phyloP scores from a whole-genome alignment of 768 basidiomycete species.

The Lanmaoa rubissima region DNA sequence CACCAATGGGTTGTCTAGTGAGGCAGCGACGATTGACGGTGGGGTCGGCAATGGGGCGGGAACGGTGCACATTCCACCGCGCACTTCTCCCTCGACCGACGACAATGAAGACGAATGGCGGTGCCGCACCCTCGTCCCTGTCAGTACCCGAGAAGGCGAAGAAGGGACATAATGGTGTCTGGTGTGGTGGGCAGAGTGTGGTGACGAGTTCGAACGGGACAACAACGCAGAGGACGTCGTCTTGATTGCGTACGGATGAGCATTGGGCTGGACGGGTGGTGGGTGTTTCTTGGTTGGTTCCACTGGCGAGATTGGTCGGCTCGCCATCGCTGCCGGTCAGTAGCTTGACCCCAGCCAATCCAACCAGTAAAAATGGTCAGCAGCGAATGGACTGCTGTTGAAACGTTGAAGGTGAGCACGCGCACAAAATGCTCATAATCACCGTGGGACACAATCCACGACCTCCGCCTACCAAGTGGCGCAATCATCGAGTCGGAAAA shows the following conservation, averaged over 20 bases:
- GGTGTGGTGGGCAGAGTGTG: conserved; percentile 35
- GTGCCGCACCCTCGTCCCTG: conserved; percentile 31
- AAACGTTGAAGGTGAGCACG: neutral
- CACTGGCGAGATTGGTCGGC: conserved; percentile 16
- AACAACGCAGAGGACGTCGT: conserved; percentile 73
- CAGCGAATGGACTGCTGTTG: neutral
- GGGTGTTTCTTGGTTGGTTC: conserved; percentile 17
- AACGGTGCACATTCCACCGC: conserved; percentile 29
- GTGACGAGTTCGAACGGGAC: conserved; percentile 60
- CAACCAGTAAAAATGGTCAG: neutral
- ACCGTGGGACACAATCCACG: neutral
- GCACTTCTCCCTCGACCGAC: conserved; percentile 31
- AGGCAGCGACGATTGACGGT: conserved; percentile 21
- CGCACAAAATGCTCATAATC: neutral
- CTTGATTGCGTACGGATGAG: conserved; percentile 80
- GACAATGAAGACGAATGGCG: conserved; percentile 37
- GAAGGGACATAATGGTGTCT: conserved; percentile 47
- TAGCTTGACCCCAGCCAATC: neutral
- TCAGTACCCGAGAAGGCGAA: conserved; percentile 30
- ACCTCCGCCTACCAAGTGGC: no score
- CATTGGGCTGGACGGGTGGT: conserved; percentile 49
- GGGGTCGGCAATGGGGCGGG: conserved; percentile 54
- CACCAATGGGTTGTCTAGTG: neutral
- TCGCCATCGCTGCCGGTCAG: conserved; percentile 9
- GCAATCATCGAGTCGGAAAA: no score